Conservation (phyloP, 2,329 filamentous ascomycete genomes). For the Aspergillus proliferans region DNA sequence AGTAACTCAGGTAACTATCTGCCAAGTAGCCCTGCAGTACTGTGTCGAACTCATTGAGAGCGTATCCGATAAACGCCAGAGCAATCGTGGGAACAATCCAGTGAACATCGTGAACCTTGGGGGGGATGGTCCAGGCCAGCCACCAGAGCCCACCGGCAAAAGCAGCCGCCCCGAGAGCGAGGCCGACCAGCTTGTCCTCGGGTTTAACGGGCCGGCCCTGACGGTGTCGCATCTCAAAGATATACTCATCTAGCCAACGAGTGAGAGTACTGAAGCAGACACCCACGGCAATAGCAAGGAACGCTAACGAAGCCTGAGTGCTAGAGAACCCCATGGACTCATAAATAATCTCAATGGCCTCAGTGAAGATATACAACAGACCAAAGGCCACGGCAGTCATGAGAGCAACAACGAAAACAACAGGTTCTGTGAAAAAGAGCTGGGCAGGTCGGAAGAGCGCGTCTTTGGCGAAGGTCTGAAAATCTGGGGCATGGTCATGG, state of each 20-base stretch:
- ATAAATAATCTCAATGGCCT: slow-evolving; percentile 39
- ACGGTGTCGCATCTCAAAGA: slow-evolving; percentile 19
- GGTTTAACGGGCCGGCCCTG: slow-evolving; percentile 25
- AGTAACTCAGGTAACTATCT: slow-evolving; percentile 41
- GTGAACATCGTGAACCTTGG: slow-evolving; percentile 22
- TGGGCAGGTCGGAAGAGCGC: slow-evolving; percentile 35
- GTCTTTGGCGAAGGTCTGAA: slow-evolving; percentile 29
- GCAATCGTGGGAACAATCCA: slow-evolving; percentile 39
- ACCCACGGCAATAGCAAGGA: slow-evolving; percentile 38
- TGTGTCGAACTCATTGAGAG: slow-evolving; percentile 42
- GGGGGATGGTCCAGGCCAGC: slow-evolving; percentile 46
- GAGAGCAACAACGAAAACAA: slow-evolving; percentile 38
- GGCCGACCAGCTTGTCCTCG: slow-evolving; percentile 45
- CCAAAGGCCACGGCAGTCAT: slow-evolving; percentile 39
- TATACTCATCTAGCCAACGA: slow-evolving; percentile 37
- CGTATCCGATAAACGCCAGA: slow-evolving; percentile 43
- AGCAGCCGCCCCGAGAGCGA: slow-evolving; percentile 41
- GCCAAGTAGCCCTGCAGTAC: slow-evolving; percentile 40
- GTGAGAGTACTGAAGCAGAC: slow-evolving; percentile 38
- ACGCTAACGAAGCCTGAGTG: slow-evolving; percentile 33
- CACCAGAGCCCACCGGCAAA: slow-evolving; percentile 43
- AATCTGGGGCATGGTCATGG: slow-evolving; percentile 31
- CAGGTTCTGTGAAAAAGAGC: slow-evolving; percentile 42
- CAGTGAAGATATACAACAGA: slow-evolving; percentile 45
- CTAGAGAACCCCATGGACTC: slow-evolving; percentile 27